Percentiles rank a stretch among this genome's conserved stretches.
phyloP scores from a whole-genome alignment of 2,329 filamentous ascomycete genomes.

The Claviceps purpurea region DNA sequence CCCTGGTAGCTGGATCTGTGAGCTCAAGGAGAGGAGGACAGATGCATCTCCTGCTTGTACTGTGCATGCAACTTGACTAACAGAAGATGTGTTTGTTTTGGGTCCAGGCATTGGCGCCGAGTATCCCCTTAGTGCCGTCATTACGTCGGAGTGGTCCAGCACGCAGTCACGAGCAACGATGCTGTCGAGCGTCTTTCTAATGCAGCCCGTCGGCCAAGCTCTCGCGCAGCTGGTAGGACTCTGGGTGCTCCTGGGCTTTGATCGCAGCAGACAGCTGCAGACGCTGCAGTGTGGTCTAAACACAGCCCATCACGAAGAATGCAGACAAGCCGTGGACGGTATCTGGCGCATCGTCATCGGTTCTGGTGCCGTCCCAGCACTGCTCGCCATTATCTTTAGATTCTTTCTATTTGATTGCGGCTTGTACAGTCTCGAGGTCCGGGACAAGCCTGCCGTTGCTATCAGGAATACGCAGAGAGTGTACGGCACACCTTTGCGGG shows the following conservation, averaged over 20 bases:
- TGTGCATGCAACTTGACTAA: neutral
- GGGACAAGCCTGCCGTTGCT: constrained; percentile 44
- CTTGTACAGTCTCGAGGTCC: constrained; percentile 51
- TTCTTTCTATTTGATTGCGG: constrained; percentile 55
- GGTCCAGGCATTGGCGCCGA: constrained; percentile 47
- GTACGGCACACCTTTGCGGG: constrained; percentile 28
- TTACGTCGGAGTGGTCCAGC: constrained; percentile 51
- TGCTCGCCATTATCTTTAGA: constrained; percentile 51
- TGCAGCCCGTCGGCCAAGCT: constrained; percentile 56
- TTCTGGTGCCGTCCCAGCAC: constrained; percentile 48
- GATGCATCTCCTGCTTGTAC: neutral
- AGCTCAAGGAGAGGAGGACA: neutral
- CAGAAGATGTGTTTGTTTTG: neutral
- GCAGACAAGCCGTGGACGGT: constrained; percentile 36
- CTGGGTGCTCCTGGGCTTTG: constrained; percentile 33
- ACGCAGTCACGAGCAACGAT: constrained; percentile 53
- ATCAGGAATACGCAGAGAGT: constrained; percentile 46
- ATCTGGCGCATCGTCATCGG: constrained; percentile 57
- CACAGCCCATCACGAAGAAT: constrained; percentile 28
- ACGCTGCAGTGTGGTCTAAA: constrained; percentile 36
- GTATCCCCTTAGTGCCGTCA: constrained; percentile 54
- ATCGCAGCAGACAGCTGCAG: constrained; percentile 26
- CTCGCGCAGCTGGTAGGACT: constrained; percentile 49
- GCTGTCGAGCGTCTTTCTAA: constrained; percentile 55
- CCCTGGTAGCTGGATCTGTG: neutral